Conservation (phyloP, 2,329 filamentous ascomycete species). For the Rutstroemia sp. region DNA sequence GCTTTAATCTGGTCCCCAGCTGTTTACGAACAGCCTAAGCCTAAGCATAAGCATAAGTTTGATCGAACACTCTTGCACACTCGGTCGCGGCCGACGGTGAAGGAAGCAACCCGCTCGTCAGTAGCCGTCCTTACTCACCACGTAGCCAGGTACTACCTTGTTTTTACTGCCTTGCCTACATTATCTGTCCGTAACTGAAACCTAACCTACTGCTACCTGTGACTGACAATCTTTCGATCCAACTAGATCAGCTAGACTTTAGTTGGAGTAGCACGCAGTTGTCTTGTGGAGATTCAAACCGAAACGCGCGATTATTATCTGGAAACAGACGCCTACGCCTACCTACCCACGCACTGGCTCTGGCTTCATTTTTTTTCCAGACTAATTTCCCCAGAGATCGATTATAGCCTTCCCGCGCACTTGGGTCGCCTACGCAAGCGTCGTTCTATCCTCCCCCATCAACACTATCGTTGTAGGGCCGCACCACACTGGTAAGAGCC, state of each 20-base stretch:
- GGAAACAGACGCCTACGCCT: slow-evolving; percentile 12
- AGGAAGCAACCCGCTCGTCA: neutral
- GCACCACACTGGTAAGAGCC: neutral
- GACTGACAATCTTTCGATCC: neutral
- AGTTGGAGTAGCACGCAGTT: slow-evolving; percentile 1
- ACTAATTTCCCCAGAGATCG: slow-evolving; percentile 15
- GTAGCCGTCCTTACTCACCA: neutral
- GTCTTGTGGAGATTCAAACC: slow-evolving; percentile 6
- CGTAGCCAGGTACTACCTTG: neutral
- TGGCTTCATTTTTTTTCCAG: slow-evolving; percentile 1
- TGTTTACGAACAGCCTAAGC: neutral
- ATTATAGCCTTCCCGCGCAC: slow-evolving; percentile 19
- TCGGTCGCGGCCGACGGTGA: slow-evolving; percentile 2
- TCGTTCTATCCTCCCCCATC: slow-evolving; percentile 8
- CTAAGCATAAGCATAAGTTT: no score
- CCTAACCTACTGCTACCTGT: neutral
- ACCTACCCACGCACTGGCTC: slow-evolving; percentile 9
- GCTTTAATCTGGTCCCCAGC: neutral
- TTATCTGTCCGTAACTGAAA: neutral
- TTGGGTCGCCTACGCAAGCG: slow-evolving; percentile 26
- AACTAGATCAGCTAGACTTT: neutral
- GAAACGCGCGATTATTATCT: slow-evolving; percentile 13
- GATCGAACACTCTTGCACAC: neutral
- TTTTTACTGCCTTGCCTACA: neutral
- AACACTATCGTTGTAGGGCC: neutral